Evolutionary conservation across 306 rosid species (phyloP).

Genomic region (Cucumis sativus): DNA sequence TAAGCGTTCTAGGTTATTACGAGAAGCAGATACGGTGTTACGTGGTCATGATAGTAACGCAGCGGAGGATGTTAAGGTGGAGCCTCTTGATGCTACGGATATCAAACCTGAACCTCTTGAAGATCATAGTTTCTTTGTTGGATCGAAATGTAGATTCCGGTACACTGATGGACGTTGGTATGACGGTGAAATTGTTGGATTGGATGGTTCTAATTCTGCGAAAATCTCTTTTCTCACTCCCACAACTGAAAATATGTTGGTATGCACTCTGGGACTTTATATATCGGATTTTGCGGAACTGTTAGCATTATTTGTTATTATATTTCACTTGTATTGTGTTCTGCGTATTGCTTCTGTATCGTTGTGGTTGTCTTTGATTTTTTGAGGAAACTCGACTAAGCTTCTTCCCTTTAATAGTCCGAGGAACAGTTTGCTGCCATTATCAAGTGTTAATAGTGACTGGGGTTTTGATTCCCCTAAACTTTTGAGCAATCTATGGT

Average conservation of each 20-base stretch:
- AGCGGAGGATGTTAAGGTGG: slow-evolving; percentile 38
- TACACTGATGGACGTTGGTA: slow-evolving; percentile 91
- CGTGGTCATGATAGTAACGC: slow-evolving; percentile 16
- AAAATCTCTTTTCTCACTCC: slow-evolving; percentile 82
- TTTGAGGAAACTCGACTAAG: background rate
- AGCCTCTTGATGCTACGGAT: slow-evolving; percentile 38
- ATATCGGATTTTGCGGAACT: background rate
- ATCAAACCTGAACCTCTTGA: slow-evolving; percentile 43
- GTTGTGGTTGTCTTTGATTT: background rate
- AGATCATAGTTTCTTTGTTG: slow-evolving; percentile 40
- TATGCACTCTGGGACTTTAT: slow-evolving; percentile 15
- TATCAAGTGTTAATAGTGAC: background rate
- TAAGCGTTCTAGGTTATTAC: slow-evolving; percentile 62
- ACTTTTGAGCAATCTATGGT: slow-evolving; percentile 22
- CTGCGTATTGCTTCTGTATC: background rate
- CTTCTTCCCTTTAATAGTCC: background rate
- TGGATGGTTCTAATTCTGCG: slow-evolving; percentile 42
- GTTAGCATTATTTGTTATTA: background rate
- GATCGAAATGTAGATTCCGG: slow-evolving; percentile 84
- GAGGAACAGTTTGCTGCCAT: background rate
- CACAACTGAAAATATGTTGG: slow-evolving; percentile 80
- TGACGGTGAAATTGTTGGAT: slow-evolving; percentile 52
- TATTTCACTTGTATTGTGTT: background rate
- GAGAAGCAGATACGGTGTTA: slow-evolving; percentile 58
- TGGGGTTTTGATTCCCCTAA: background rate